Base-by-base conservation (phyloP, 1,284 basidiomycete genomes). In the Boletus coffeatus region DNA sequence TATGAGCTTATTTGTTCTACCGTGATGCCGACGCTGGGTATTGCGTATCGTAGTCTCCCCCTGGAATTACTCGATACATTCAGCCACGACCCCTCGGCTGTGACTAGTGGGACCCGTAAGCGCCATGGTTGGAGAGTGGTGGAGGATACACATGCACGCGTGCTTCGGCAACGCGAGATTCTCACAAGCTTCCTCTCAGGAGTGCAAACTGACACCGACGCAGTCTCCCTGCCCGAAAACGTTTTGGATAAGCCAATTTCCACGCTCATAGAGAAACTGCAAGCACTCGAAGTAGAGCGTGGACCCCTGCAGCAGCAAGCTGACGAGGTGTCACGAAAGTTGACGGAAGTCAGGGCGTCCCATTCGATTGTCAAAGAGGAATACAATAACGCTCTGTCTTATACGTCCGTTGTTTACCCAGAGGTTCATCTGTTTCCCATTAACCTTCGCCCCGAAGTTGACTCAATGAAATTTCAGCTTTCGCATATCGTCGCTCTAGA, bases 371-470 rank as follows among this genome's bases (percentile, higher is more conserved):
- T 87, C 62, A 91, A 91, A 75, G 73, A 76, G 18, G 81, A 83
- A 59, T 90, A 89, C 68, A 87, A 89, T 68, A 76, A 79, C n/a
- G 81, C 88, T 2, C 70, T 87, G 32, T 80, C 83, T n/a, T 81
- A 87, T 68, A 89, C 87, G 5, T 88, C 89, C n/a, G 79, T 83
- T 29, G 81, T 87, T 21, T 91, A 91, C 75, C 87, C 89, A 16
- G 87, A 91, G 79, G 89, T 89, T 72, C 50, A 29, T 55, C 11
- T 56, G 74, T 70, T 25, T 46, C 58, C 75, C 70, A 21, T 46
- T 36, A 21, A 11, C 6, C 39, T 64, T 60, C 41, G 10, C 10
- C 52, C 43, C 7, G 34, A 48, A n/a, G n/a, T 48, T 67, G 53
- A 64, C 61, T 50, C 25, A 21, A 25, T 61, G 32, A 60, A 52